Conservation (phyloP, 2,329 filamentous ascomycete genomes). For the Pyrenophora tritici-repentis region DNA sequence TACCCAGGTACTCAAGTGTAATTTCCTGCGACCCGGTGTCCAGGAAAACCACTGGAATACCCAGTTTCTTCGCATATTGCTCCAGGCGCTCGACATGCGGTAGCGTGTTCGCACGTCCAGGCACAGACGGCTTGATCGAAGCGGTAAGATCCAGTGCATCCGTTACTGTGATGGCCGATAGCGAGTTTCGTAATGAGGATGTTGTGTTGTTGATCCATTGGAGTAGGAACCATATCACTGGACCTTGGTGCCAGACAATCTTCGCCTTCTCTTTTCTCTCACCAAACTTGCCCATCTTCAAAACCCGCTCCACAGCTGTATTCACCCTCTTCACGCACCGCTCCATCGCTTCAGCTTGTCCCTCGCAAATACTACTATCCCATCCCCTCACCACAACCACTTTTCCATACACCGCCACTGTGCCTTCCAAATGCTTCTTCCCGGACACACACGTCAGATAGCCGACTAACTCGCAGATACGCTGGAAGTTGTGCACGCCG, state of each 20-base stretch:
- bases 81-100: conserved; percentile 30
- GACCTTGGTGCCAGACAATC: conserved; percentile 44
- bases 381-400: conserved; percentile 40
- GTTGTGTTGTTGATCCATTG: conserved; percentile 38
- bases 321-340: conserved; percentile 32
- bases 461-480: conserved; percentile 36
- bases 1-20: conserved; percentile 23
- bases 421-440: conserved; percentile 33
- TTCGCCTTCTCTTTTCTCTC: conserved; percentile 23
- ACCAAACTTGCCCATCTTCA: conserved; percentile 18
- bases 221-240: conserved; percentile 34
- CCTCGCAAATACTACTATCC: conserved; percentile 20
- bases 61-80: conserved; percentile 29
- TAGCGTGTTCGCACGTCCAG: conserved; percentile 29
- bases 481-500: conserved; percentile 24
- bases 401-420: conserved; percentile 28
- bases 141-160: conserved; percentile 25
- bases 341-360: conserved; percentile 16
- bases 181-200: conserved; percentile 23
- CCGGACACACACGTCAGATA: conserved; percentile 30
- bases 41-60: conserved; percentile 37
- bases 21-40: conserved; percentile 32
- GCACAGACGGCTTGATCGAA: conserved; percentile 25
- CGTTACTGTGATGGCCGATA: conserved; percentile 34
- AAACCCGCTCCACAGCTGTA: conserved; percentile 26